Base-by-base conservation (phyloP, 345 rosid species). In the Pistacia integerrima region DNA sequence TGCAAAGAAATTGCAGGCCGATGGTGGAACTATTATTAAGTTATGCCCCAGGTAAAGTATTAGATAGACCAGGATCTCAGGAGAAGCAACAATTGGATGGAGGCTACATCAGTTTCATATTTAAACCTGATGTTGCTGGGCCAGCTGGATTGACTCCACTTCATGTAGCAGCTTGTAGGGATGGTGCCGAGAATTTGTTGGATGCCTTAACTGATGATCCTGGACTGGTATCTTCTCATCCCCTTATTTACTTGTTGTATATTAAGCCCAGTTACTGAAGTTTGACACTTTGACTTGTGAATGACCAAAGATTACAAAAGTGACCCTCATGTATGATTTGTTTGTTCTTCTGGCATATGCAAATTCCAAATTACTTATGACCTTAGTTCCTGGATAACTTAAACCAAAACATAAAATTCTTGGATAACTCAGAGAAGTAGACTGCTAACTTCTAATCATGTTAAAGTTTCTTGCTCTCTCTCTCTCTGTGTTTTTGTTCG, bases 111-210 rank as follows among this genome's bases (percentile, higher is more conserved):
- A 41, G 64, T 69, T 77, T 72, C 60, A 16, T 86, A 28, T 91
- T 91, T 66, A 84, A 78, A 56, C 91, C 93, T 2, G 80, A 91
- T 80, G 80, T 71, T 74, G 63, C 72, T 9, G 93, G 88, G 28
- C 89, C 92, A 57, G 90, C 83, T 33, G 92, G 93, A 67, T 83
- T 89, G 88, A 91, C 96, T 59, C 96, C 96, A 79, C 93, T 91
- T 77, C 96, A 91, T 74, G 64, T 89, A 38, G 93, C 90, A 9
- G 93, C 96, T 36, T 84, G 90, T 63, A 82, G 20, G 74, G 88
- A 82, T 79, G 90, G 87, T 48, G 86, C 85, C 22, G 92, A 89
- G 79, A 78, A 78, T 36, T 83, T 91, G 49, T 57, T 89, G 81
- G 92, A 89, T 75, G 89, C 93, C 72, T 85, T 91, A 76, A 91